Evolutionary conservation across 2,329 filamentous ascomycete genomes (phyloP), one percentile per base, ranked within the genome.

Genomic region (Aspergillus eucalypticola): DNA sequence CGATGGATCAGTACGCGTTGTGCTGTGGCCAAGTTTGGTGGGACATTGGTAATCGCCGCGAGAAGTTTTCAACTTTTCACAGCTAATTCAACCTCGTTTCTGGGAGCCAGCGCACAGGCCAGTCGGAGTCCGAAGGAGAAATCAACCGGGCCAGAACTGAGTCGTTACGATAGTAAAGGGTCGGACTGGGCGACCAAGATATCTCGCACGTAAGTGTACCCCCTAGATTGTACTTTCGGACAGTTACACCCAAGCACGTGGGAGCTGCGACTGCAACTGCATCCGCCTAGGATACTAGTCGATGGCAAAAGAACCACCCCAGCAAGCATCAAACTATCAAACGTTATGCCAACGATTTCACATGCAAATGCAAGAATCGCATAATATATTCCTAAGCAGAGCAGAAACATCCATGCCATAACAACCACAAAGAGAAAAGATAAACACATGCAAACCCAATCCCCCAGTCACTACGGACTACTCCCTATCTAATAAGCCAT

Each of bases 401-500:
- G 11, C 19, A 25, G 39, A 49, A 25, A 25, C 8, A 8, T 11
- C 29, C 23, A 13, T 44, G 35, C 21, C 41, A 13, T 44, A 44
- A 23, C 13, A 19, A 44, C 3, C 11, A 23, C 41, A 23, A 21
- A 10, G 7, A 23, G 19, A 3, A 23, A 13, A 35, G 32, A 15
- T 5, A 15, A 13, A 11, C 32, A 35, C 32, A 13, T 0, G 0
- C 11, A 13, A 35, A 35, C 32, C 11, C 32, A 35, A 25, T 19
- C 29, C 35, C 25, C 17, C 0, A 35, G 4, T 11, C 19, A 13
- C 17, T 29, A 29, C 10, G 8, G 27, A 29, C 7, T 27, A 41
- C 41, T 11, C 7, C n/a, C 32, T 17, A 8, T 13, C 25, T 29
- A 41, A 42, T 19, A 23, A 32, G 51, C 62, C 60, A 69, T 62